Base-by-base conservation (phyloP, 2,329 filamentous ascomycete species). In the Cladorrhinum sp. region DNA sequence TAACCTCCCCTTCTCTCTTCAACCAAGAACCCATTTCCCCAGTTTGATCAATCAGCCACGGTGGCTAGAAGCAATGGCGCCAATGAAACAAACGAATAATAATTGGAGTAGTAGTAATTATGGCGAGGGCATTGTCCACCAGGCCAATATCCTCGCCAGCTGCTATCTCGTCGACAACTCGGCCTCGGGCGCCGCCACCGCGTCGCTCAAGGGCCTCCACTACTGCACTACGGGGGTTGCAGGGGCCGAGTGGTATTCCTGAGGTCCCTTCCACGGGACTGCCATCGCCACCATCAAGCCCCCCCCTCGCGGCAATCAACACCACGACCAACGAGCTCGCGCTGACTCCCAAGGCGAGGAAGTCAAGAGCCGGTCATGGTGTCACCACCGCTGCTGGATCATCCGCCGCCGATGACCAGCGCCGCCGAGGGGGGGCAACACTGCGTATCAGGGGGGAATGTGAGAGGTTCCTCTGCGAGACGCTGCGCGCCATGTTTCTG, bases 401-500 rank as follows among this genome's bases (percentile, higher is more conserved):
- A 20, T 46, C 60, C 24, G 12, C 24, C 10, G 49, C 24, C 23
- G 42, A 74, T 72, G 78, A 74, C 72, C 66, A 69, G 74, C 77
- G 78, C 75, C 81, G 84, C 74, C 84, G 83, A 89, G 90, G 90
- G 90, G 92, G 92, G 92, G 92, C 92, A 88, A 87, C 91, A 90
- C 87, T 91, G 80, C 88, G 88, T 82, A 96, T 96, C 85, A 92
- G 90, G 91, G 92, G 90, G 92, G 92, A 96, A 91, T 96, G 93
- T 96, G 93, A 96, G 92, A 97, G 93, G 85, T 94, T 96, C 89
- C 96, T 96, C 86, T 96, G 93, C 82, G 92, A 94, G 89, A 89
- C 88, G 85, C 91, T 96, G 87, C 90, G 86, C 81, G 82, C 88
- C 82, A 89, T 91, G 82, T 96, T 97, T 87, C 90, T 89, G 84